These are phyloP conservation scores for Dendrostoma leiphaemia DNA, from an alignment of 2,329 filamentous ascomycete genomes.

Conservation along the genomic window DNA sequence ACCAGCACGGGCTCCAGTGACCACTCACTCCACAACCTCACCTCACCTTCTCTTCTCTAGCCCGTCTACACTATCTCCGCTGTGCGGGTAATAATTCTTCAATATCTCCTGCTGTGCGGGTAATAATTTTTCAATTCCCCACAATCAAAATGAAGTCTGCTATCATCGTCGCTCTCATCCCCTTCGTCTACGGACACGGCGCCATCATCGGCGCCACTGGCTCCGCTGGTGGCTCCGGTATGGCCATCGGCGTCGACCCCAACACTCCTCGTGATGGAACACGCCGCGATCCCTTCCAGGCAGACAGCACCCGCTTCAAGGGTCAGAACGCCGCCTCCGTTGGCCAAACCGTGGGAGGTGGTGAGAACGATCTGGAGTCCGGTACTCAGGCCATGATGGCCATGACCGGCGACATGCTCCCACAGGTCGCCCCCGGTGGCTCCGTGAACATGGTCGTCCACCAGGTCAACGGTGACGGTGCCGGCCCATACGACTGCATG, in stretches of 20 bases:
- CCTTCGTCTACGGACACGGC: conserved; percentile 59
- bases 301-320: conserved; percentile 61
- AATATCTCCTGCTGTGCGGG: conserved; percentile 7
- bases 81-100: neutral
- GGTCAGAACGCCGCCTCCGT: conserved; percentile 29
- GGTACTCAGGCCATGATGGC: conserved; percentile 58
- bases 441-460: conserved; percentile 61
- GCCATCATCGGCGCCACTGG: conserved; percentile 59
- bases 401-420: conserved; percentile 53
- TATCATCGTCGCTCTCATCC: conserved; percentile 37
- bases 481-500: conserved; percentile 64
- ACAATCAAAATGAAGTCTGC: conserved; percentile 16
- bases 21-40: neutral
- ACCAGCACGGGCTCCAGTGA: neutral
- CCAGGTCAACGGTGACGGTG: conserved; percentile 67
- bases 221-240: conserved; percentile 55
- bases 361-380: conserved; percentile 54
- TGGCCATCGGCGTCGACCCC: conserved; percentile 49
- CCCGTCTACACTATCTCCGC: neutral
- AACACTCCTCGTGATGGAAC: conserved; percentile 62
- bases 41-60: neutral
- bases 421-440: conserved; percentile 59
- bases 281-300: conserved; percentile 59
- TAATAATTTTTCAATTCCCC: neutral
- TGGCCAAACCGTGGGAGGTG: conserved; percentile 43